Evolutionary conservation across 148 eudicot genomes (phyloP).

Genomic region (Cornus suecica): DNA sequence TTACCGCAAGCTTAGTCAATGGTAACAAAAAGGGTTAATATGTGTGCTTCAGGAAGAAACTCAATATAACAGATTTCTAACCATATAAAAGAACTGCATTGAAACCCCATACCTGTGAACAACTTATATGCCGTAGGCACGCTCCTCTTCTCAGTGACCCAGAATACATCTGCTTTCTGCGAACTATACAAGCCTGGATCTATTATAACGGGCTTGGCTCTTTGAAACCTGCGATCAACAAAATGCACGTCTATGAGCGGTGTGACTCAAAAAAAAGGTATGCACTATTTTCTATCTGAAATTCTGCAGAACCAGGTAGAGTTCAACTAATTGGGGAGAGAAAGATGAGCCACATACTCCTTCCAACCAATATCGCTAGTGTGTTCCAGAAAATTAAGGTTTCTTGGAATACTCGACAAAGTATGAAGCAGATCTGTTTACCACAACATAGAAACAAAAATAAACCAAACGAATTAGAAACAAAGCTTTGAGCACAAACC

Average conservation of each 20-base stretch:
- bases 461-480: background rate
- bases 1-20: background rate
- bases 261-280: background rate
- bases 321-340: conserved; percentile 4
- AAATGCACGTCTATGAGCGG: background rate
- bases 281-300: background rate
- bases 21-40: too few species aligned
- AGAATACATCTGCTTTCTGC: conserved; percentile 57
- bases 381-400: conserved; percentile 67
- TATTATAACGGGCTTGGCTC: conserved; percentile 66
- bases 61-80: background rate
- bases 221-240: conserved; percentile 35
- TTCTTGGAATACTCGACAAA: conserved; percentile 56
- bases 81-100: background rate
- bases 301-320: background rate
- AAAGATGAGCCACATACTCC: conserved; percentile 56
- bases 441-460: conserved; percentile 12
- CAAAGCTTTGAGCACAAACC: background rate
- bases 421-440: conserved; percentile 65
- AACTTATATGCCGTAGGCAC: conserved; percentile 72
- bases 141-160: conserved; percentile 50
- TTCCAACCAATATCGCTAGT: conserved; percentile 81
- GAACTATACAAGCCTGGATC: conserved; percentile 62
- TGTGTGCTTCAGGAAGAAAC: background rate
- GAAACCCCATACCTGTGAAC: conserved; percentile 49